A percentile compares a stretch with the other conserved stretches of the same genome.
phyloP scores from a whole-genome alignment of 441 rosid genomes.

The Populus tomentosa region DNA sequence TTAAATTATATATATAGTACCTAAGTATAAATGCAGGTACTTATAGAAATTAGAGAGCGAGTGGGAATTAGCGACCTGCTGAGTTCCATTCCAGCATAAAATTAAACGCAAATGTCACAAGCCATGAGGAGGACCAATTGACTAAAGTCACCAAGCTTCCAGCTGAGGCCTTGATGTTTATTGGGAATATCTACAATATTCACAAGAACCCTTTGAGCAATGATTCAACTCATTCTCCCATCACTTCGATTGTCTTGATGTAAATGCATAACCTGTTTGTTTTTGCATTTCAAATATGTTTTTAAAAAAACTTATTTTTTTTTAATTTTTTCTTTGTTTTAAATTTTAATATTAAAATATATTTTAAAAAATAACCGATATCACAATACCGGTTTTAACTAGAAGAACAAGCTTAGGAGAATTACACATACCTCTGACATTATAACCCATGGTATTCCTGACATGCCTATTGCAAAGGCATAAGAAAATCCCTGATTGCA shows the following conservation, averaged over 20 bases:
- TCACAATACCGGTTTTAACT: no score
- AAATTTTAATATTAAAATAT: no score
- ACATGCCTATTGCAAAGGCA: slow-evolving; percentile 11
- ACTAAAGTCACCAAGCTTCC: slow-evolving; percentile 50
- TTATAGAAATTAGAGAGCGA: not conserved
- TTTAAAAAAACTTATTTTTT: no score
- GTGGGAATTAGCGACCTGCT: slow-evolving; percentile 28
- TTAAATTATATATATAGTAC: not conserved
- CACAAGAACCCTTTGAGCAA: not conserved
- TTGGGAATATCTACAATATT: slow-evolving; percentile 51
- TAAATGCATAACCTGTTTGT: accelerated
- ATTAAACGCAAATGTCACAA: slow-evolving; percentile 41
- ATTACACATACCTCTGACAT: slow-evolving; percentile 16
- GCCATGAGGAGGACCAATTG: slow-evolving; percentile 46
- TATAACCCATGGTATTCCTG: slow-evolving; percentile 22
- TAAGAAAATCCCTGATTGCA: not conserved
- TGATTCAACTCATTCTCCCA: not conserved
- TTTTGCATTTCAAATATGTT: accelerated
- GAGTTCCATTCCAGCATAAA: slow-evolving; percentile 64
- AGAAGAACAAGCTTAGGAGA: no score
- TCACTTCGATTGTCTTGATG: no score
- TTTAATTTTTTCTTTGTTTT: no score
- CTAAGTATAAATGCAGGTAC: no score
- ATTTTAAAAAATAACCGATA: no score
- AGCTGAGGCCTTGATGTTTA: slow-evolving; percentile 48